These are phyloP conservation scores for Chenopodium berlandieri DNA, from an alignment of 148 eudicot genomes.

Conservation along the genomic window DNA sequence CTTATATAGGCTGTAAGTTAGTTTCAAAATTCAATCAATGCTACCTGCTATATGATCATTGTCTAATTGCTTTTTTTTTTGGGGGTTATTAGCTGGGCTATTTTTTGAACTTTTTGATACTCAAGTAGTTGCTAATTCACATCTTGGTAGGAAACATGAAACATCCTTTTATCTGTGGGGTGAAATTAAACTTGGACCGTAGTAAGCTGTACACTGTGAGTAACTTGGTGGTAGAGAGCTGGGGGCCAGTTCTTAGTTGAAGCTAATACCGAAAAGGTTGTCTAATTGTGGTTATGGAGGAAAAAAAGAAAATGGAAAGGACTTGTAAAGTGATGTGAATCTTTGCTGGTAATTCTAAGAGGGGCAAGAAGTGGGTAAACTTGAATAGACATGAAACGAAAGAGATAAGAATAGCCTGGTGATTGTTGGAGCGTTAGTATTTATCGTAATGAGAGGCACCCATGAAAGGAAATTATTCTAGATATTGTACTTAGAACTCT, in stretches of 20 bases:
- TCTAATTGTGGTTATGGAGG: neutral
- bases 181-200: neutral
- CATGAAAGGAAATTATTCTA: too few relatives aligned
- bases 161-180: neutral
- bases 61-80: constrained; percentile 2
- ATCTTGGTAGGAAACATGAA: neutral
- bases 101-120: neutral
- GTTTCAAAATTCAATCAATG: neutral
- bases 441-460: too few relatives aligned
- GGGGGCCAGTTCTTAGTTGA: neutral
- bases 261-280: neutral
- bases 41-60: neutral
- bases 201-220: neutral
- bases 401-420: too few relatives aligned
- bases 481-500: too few relatives aligned
- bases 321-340: neutral
- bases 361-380: neutral
- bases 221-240: neutral
- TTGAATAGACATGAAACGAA: too few relatives aligned
- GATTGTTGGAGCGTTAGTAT: too few relatives aligned
- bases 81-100: neutral
- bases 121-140: neutral
- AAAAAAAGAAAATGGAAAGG: neutral
- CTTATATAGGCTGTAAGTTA: neutral
- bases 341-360: neutral